Evolutionary conservation across 2,329 filamentous ascomycete species (phyloP).

Genomic region (Fusarium sp.): DNA sequence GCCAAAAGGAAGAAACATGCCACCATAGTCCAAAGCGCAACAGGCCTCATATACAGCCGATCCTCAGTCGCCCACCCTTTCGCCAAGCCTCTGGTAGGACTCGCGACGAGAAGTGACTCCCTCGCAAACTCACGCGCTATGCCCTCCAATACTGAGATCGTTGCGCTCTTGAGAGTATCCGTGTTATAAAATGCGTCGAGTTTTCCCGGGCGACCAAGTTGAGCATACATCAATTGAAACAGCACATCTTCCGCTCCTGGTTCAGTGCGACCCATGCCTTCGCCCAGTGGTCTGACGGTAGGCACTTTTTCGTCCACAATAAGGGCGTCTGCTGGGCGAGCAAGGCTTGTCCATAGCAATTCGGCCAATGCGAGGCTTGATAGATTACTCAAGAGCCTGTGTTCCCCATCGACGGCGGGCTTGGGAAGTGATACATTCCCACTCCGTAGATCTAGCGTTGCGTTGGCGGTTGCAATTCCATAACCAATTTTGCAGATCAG

Average conservation of each 20-base stretch:
- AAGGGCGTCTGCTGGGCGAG: neutral
- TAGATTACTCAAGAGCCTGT: neutral
- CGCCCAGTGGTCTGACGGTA: neutral
- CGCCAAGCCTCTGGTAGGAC: neutral
- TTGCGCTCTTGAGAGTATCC: neutral
- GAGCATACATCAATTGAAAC: neutral
- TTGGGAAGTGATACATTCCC: neutral
- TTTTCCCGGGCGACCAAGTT: neutral
- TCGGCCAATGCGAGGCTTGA: neutral
- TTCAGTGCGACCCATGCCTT: accelerated
- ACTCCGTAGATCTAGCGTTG: neutral
- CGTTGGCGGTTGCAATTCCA: neutral
- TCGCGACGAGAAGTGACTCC: neutral
- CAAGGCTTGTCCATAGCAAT: neutral
- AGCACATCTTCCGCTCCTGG: neutral
- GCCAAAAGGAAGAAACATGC: neutral
- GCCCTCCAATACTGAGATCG: neutral
- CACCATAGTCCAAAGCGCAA: neutral
- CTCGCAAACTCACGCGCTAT: neutral
- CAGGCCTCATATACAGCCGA: neutral
- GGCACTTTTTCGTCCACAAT: neutral
- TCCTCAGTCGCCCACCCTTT: neutral
- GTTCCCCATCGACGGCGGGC: neutral
- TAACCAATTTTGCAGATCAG: neutral
- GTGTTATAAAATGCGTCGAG: neutral